Evolutionary conservation across 108 stramenopile genomes (phyloP), one percentile per base, ranked within the genome.

Genomic region (Pseudonitzschia delicatissima): DNA sequence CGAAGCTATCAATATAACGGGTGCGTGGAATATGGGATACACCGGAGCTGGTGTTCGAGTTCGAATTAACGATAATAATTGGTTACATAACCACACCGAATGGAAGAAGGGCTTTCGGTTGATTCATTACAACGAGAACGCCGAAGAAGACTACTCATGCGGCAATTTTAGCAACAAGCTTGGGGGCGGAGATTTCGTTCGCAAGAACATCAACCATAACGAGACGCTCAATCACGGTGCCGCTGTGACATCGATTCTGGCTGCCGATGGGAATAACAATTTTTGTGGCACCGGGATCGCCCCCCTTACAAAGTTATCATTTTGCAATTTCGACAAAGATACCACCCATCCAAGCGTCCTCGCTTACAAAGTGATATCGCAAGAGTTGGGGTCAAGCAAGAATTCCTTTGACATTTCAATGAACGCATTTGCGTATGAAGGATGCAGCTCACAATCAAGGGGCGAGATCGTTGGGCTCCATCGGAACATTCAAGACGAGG

Each of bases 251-350:
- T 36, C 67, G 2, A 57, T 68, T 28, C 4, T 45, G 13, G 53
- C 37, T 4, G 67, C 42, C 37, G 39, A 57, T 26, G 45, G 35
- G 4, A 44, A 57, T 57, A 68, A 68, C 37, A 21, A 45, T 27
- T 29, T 57, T 25, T 68, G 67, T 15, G 35, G 55, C 29, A 57
- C 58, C 3, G 67, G 67, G 23, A 58, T 68, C 20, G 67, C 67
- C 23, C 67, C 53, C 29, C 21, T 23, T 2, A 31, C 67, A 0
- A 40, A 35, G 34, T 21, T 68, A 9, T 40, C 36, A 18, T 35
- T 57, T 15, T 68, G 67, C 40, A 25, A 50, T 5, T 21, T 58
- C 4, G 21, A 23, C 20, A 48, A 23, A 48, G 20, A 48, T 23
- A 48, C 47, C 3, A 21, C 20, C 21, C n/a, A n/a, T n/a, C 20